Conservation (phyloP, 257 asterid species). For the Fraxinus pennsylvanica region DNA sequence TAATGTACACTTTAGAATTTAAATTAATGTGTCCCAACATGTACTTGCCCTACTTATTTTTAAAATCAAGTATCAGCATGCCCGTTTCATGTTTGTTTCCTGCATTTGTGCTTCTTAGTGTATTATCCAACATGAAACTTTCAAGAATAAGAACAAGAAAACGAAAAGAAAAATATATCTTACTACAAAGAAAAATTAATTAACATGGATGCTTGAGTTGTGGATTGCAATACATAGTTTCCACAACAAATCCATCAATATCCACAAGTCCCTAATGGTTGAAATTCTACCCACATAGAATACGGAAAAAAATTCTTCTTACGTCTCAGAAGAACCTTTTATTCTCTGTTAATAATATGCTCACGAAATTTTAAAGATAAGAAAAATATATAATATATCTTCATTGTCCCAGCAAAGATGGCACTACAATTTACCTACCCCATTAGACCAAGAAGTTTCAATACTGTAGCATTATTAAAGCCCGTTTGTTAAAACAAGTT, state of each 20-base stretch:
- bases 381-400: background rate
- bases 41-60: background rate
- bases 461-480: slow-evolving; percentile 10
- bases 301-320: background rate
- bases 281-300: background rate
- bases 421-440: slow-evolving; percentile 2
- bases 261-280: background rate
- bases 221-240: background rate
- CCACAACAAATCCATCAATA: background rate
- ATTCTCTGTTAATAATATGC: background rate
- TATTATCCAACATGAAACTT: background rate
- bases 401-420: background rate
- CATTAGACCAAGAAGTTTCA: slow-evolving; percentile 17
- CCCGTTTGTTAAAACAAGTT: slow-evolving; percentile 4
- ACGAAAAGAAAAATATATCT: background rate
- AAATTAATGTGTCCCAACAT: background rate
- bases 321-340: background rate
- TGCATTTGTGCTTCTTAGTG: background rate
- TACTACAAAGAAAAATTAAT: background rate
- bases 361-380: background rate
- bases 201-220: background rate
- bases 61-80: background rate
- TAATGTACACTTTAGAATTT: background rate
- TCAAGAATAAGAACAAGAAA: background rate
- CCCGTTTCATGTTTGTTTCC: background rate